phyloP scores from a whole-genome alignment of 331 rosid species.

The Prunus yedoensis region DNA sequence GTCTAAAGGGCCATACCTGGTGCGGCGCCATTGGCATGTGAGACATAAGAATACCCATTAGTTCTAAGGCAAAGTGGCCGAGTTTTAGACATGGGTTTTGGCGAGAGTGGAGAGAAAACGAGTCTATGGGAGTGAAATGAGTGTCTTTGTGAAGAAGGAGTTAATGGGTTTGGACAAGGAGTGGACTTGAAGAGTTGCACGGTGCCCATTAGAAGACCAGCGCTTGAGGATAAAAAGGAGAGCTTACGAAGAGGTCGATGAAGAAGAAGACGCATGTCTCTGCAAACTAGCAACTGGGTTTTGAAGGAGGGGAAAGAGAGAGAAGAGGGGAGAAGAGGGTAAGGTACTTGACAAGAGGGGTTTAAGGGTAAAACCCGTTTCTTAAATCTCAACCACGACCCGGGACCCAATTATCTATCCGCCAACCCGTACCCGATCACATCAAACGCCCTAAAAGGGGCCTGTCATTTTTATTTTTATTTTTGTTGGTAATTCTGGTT shows the following conservation, averaged over 20 bases:
- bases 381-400: neutral
- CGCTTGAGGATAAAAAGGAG: slow-evolving; percentile 30
- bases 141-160: slow-evolving; percentile 29
- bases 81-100: slow-evolving; percentile 36
- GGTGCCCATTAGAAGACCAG: slow-evolving; percentile 40
- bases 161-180: slow-evolving; percentile 35
- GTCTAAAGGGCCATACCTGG: slow-evolving; percentile 39
- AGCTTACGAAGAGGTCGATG: slow-evolving; percentile 36
- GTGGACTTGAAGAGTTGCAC: slow-evolving; percentile 34
- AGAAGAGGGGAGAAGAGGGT: neutral
- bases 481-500: no score
- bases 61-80: slow-evolving; percentile 48
- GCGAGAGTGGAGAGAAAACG: slow-evolving; percentile 38
- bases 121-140: slow-evolving; percentile 27
- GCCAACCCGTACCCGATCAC: neutral
- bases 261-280: slow-evolving; percentile 56
- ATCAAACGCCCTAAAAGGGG: neutral
- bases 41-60: slow-evolving; percentile 51
- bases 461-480: no score
- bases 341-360: neutral
- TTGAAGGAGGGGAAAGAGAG: neutral
- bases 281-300: neutral
- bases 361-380: neutral
- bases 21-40: slow-evolving; percentile 39
- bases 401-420: neutral